These are phyloP conservation scores for Aristolochia contorta DNA, from an alignment of 164 flowering plant genomes.

Conservation along the genomic window DNA sequence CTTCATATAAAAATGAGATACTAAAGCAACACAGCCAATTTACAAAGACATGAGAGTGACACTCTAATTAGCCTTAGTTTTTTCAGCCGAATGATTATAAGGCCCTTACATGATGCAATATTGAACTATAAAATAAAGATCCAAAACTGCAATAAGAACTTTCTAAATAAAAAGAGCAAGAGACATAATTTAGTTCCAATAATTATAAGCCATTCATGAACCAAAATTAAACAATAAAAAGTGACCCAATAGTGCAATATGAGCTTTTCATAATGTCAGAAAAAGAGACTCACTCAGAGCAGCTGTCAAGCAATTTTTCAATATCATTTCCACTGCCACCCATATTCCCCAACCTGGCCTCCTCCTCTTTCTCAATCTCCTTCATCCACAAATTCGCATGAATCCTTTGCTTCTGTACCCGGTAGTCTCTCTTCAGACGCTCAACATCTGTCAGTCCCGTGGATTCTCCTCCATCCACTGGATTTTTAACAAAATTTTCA, in stretches of 20 bases:
- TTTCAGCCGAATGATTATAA: too few relatives aligned
- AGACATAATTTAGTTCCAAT: not conserved
- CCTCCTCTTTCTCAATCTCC: slow-evolving; percentile 90
- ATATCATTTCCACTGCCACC: slow-evolving; percentile 54
- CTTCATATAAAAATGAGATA: too few relatives aligned
- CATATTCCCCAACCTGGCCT: slow-evolving; percentile 53
- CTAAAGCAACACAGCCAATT: too few relatives aligned
- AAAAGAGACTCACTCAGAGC: slow-evolving; percentile 58
- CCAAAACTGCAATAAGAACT: not conserved
- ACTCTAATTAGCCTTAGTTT: too few relatives aligned
- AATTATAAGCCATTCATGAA: not conserved
- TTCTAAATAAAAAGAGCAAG: not conserved
- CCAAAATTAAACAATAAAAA: not conserved
- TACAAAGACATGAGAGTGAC: too few relatives aligned
- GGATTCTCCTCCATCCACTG: not conserved
- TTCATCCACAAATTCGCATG: slow-evolving; percentile 90
- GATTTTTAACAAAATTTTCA: slow-evolving; percentile 1
- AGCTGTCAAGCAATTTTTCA: slow-evolving; percentile 73
- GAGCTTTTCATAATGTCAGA: not conserved
- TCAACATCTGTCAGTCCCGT: slow-evolving; percentile 35
- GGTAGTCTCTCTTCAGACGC: slow-evolving; percentile 69
- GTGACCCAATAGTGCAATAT: not conserved
- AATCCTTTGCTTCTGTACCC: slow-evolving; percentile 86
- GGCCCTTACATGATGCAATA: not conserved
- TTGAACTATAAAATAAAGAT: not conserved